phyloP scores from a whole-genome alignment of 768 basidiomycete genomes.

The Boletales sp. region DNA sequence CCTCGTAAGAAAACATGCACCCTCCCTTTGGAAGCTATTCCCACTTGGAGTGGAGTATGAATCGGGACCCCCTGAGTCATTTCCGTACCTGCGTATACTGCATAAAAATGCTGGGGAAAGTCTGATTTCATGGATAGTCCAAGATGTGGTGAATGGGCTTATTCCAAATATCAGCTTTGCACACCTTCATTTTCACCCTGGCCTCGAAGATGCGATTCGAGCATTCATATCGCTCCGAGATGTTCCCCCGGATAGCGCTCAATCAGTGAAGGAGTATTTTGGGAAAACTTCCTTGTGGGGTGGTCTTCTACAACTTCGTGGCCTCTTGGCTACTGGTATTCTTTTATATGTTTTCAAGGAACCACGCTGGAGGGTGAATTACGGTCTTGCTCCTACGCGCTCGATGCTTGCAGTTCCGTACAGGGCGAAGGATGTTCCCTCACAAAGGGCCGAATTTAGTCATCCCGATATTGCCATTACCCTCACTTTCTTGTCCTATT shows the following conservation, averaged over 20 bases:
- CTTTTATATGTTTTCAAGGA: constrained; percentile 19
- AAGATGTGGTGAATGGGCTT: constrained; percentile 5
- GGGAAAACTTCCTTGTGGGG: constrained; percentile 4
- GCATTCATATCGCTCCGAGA: constrained; percentile 15
- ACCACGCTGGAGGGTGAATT: constrained; percentile 26
- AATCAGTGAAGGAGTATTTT: constrained; percentile 1
- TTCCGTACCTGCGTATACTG: constrained; percentile 13
- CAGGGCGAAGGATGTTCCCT: constrained; percentile 25
- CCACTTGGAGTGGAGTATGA: constrained; percentile 10
- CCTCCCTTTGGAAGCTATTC: not conserved
- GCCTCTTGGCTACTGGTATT: constrained; percentile 24
- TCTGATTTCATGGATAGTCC: constrained; percentile 6
- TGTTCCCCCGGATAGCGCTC: not conserved
- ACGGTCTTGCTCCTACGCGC: constrained; percentile 8
- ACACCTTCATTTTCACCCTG: not conserved
- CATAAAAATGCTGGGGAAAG: constrained; percentile 2
- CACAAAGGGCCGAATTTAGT: constrained; percentile 21
- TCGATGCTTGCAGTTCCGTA: constrained; percentile 26
- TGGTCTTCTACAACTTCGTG: constrained; percentile 29
- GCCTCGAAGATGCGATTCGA: constrained; percentile 5
- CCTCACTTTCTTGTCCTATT: constrained; percentile 8
- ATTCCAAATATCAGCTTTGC: constrained; percentile 6
- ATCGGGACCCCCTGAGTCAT: constrained; percentile 2
- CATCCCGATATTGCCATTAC: constrained; percentile 24
- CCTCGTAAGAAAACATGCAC: constrained; percentile 13